A percentile compares a stretch with the other conserved stretches of the same genome.
These are phyloP conservation scores for Acanthamoeba castellanii DNA, from an alignment of 208 protist species.

Conservation along the genomic window DNA sequence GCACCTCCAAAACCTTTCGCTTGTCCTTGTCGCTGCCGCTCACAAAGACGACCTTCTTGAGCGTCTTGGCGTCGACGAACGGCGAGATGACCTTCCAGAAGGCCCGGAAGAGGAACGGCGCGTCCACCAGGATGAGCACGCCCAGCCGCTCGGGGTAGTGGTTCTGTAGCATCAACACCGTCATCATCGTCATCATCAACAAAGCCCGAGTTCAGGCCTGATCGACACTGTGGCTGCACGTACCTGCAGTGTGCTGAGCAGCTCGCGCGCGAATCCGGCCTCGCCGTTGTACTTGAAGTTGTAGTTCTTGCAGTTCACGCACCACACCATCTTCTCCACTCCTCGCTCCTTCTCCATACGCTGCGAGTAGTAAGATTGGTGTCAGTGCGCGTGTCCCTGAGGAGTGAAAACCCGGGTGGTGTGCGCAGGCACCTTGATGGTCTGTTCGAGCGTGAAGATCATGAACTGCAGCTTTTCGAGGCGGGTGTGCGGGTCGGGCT, in stretches of 20 bases:
- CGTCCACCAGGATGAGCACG: constrained; percentile 55
- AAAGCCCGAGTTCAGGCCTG: too few species aligned
- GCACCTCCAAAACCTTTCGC: constrained; percentile 16
- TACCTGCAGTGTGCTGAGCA: constrained; percentile 51
- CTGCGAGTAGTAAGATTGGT: neutral
- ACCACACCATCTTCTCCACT: constrained; percentile 74
- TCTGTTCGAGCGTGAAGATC: constrained; percentile 61
- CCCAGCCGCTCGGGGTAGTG: constrained; percentile 73
- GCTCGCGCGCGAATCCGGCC: constrained; percentile 58
- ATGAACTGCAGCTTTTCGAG: constrained; percentile 67
- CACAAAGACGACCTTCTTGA: constrained; percentile 73
- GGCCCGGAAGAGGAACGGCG: constrained; percentile 69
- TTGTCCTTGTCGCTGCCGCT: constrained; percentile 57
- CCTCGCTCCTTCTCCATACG: constrained; percentile 69
- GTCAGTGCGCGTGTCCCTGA: neutral
- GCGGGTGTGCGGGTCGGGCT: constrained; percentile 59
- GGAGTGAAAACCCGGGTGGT: neutral
- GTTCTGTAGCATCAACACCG: neutral
- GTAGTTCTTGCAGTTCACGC: constrained; percentile 61
- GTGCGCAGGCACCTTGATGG: constrained; percentile 19
- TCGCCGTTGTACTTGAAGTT: constrained; percentile 65
- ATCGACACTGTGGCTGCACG: neutral
- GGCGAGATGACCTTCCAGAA: constrained; percentile 76
- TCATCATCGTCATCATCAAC: too few species aligned
- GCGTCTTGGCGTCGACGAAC: constrained; percentile 70